Percentiles rank a stretch among this genome's conserved stretches.
Evolutionary conservation across 2,329 filamentous ascomycete genomes (phyloP).

Genomic region (Colletotrichum sp.): DNA sequence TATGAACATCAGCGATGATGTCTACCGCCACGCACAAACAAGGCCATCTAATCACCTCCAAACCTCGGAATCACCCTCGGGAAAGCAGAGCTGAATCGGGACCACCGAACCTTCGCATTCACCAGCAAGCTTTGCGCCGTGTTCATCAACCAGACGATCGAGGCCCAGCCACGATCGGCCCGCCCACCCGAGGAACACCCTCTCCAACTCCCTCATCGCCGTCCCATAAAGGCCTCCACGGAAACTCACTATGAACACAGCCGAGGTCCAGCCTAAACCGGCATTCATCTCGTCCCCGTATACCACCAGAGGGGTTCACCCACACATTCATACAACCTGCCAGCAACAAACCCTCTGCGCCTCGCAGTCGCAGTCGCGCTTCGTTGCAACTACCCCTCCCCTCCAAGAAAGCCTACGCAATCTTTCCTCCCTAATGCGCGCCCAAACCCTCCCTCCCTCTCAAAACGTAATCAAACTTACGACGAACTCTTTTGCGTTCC

Average conservation of each 20-base stretch:
- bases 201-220: neutral
- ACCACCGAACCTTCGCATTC: neutral
- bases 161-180: neutral
- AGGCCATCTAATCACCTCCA: neutral
- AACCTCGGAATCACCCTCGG: neutral
- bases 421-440: neutral
- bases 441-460: neutral
- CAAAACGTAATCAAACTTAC: neutral
- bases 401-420: neutral
- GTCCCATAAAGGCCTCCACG: neutral
- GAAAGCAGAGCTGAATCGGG: neutral
- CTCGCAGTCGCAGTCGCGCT: neutral
- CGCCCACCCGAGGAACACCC: neutral
- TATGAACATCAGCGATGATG: neutral
- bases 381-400: neutral
- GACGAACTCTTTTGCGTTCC: neutral
- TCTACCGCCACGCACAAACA: neutral
- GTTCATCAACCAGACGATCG: neutral
- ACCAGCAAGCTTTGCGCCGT: neutral
- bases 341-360: neutral
- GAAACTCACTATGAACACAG: accelerated
- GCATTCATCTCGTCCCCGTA: neutral
- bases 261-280: neutral
- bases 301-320: neutral
- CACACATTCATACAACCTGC: neutral